Base-by-base conservation (phyloP, 306 rosid genomes). In the Calophaca sinica region DNA sequence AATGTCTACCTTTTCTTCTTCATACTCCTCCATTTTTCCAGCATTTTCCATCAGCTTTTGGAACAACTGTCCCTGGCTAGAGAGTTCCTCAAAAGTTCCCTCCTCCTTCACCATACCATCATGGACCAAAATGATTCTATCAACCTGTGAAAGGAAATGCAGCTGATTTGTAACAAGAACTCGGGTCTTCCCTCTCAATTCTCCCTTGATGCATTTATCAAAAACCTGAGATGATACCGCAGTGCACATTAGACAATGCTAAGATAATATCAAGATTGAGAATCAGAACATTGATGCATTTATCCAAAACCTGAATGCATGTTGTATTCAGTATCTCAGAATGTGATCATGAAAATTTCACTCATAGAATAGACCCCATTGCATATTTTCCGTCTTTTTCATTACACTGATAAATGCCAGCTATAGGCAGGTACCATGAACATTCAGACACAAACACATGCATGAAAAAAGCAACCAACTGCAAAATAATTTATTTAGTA, bases 91-190 rank as follows among this genome's bases (percentile, higher is more conserved):
- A 82, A 87, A 94, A 72, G 96, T 94, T 80, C 98, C 98, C 46
- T 87, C 89, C 83, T 88, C 98, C 85, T 82, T 82, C 72, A 94
- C 79, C 70, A 8, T 77, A 61, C 98, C 97, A 4, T 91, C 93
- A 69, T 83, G 88, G 77, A 94, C 75, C 82, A 94, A 60, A 57
- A 94, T 71, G 75, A 94, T 87, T 84, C 86, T 88, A 73, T 94
- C 97, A 69, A 94, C 96, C 74, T 87, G 90, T 32, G 97, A 93
- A 72, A 94, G 98, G 80, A 94, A 91, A 84, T 91, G 98, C 42
- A 94, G 89, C 88, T 94, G 98, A 75, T 94, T 94, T 49, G 98
- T 94, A 86, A 94, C 97, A 68, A 94, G 96, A 80, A 91, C 92
- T 59, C 98, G 81, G 68, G 98, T 94, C 86, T 87, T 94, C 74